Evolutionary conservation across 768 basidiomycete genomes (phyloP).

Genomic region (Pisolithus microcarpus): DNA sequence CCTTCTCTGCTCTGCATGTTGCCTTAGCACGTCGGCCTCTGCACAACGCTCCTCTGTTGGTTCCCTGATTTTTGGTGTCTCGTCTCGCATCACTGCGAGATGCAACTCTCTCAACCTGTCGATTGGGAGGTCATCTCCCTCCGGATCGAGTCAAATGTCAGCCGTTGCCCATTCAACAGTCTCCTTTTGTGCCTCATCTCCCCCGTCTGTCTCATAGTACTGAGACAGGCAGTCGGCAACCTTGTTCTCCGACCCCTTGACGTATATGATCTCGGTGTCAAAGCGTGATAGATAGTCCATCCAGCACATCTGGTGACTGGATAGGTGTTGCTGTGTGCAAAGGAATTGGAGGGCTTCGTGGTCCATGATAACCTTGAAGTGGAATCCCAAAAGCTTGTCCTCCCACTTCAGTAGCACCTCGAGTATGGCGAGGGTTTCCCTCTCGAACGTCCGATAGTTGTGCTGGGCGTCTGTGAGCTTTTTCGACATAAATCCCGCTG

Average conservation of each 20-base stretch:
- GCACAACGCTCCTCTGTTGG: too few relatives aligned
- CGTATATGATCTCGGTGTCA: not conserved
- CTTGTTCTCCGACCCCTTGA: not conserved
- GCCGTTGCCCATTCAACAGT: too few relatives aligned
- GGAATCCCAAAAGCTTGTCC: conserved; percentile 11
- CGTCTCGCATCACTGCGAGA: too few relatives aligned
- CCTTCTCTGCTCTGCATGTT: too few relatives aligned
- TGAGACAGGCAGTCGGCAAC: too few relatives aligned
- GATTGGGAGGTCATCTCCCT: too few relatives aligned
- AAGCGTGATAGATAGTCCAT: not conserved
- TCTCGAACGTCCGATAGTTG: conserved; percentile 18
- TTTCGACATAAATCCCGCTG: conserved; percentile 19
- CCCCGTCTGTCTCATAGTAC: too few relatives aligned
- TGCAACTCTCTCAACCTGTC: too few relatives aligned
- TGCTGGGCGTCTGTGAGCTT: conserved; percentile 4
- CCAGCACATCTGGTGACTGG: not conserved
- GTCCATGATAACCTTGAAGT: conserved; percentile 18
- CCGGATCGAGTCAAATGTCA: too few relatives aligned
- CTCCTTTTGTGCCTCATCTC: too few relatives aligned
- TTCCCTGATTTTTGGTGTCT: too few relatives aligned
- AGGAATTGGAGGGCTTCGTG: conserved; percentile 26
- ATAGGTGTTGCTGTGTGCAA: conserved; percentile 9
- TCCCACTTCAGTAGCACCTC: conserved; percentile 8
- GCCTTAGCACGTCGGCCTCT: too few relatives aligned
- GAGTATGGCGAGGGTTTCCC: conserved; percentile 14